Base-by-base conservation (phyloP, 2,329 filamentous ascomycete species). In the Plectosphaerella plurivora region DNA sequence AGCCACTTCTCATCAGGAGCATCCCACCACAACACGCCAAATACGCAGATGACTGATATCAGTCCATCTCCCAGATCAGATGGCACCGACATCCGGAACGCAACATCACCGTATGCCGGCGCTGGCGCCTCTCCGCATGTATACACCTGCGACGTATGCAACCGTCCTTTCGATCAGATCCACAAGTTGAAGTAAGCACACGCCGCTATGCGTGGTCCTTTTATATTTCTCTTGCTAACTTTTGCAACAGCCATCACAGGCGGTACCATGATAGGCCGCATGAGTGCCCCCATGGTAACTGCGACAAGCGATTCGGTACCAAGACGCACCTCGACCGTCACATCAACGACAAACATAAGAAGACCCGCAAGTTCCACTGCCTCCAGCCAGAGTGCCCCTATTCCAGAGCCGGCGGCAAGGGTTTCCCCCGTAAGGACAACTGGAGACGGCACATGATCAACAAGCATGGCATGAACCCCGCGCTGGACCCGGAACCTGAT, bases 391-490 rank as follows among this genome's bases (percentile, higher is more conserved):
- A 73, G 7, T 84, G 81, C 59, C 71, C 77, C 5, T 84, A 81
- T 60, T 83, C 79, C n/a, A 74, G 72, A 52, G 63, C 69, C 15
- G 81, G 81, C 9, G 78, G 80, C 51, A 83, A 81, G 56, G 78
- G 76, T 0, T 84, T 84, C 57, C 79, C 81, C 1, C 69, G 81
- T 50, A 84, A 84, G 60, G 81, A 84, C 60, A 84, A 84, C 63
- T 84, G 81, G 81, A 77, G 80, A 59, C 69, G 81, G 52, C 81
- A 84, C 61, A 83, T 84, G 79, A 69, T 74, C 36, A 83, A 83
- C 63, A 83, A 82, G 58, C 81, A 84, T 58, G 65, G 73, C 36
- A 64, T 75, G 54, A 59, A 49, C 41, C 58, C 56, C 5, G 51
- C 53, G 12, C 50, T 56, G 5, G 54, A 58, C 5, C 51, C 57